A percentile compares a stretch with the other conserved stretches of the same genome.
Conservation (phyloP, 1,139 yeast species). For the Kurtzmaniella quercitrusa region DNA sequence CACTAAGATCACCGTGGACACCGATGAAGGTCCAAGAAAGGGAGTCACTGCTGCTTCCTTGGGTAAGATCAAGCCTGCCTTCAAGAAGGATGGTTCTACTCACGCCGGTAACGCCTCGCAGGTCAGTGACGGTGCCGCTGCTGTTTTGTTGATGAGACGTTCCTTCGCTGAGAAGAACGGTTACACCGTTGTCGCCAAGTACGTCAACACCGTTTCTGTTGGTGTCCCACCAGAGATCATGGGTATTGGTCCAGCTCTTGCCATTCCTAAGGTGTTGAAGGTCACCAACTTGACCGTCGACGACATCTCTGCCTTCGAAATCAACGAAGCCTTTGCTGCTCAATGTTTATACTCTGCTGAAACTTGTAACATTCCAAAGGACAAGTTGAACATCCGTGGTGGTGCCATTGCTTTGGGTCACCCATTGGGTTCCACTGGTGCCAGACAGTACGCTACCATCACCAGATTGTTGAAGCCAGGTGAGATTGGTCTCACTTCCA, state of each 20-base stretch:
- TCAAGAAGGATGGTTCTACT: conserved; percentile 74
- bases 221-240: conserved; percentile 96
- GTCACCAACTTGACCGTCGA: conserved; percentile 57
- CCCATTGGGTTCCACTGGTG: conserved; percentile 95
- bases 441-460: conserved; percentile 88
- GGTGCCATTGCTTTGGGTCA: conserved; percentile 97
- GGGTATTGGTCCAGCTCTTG: conserved; percentile 97
- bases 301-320: conserved; percentile 75
- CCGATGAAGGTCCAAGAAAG: conserved; percentile 89
- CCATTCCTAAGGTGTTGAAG: conserved; percentile 77
- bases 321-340: conserved; percentile 95
- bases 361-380: conserved; percentile 59
- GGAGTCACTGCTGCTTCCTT: conserved; percentile 79
- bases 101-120: conserved; percentile 97
- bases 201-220: conserved; percentile 66
- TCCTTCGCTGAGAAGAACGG: conserved; percentile 77
- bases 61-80: conserved; percentile 81
- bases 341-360: conserved; percentile 79
- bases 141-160: conserved; percentile 79
- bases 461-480: conserved; percentile 75
- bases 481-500: conserved; percentile 84
- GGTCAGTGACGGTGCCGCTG: conserved; percentile 94
- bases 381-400: conserved; percentile 84
- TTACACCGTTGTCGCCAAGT: conserved; percentile 67
- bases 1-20: conserved; percentile 48